These are phyloP conservation scores for Sarocladium oryzae DNA, from an alignment of 2,329 filamentous ascomycete genomes.

Conservation along the genomic window DNA sequence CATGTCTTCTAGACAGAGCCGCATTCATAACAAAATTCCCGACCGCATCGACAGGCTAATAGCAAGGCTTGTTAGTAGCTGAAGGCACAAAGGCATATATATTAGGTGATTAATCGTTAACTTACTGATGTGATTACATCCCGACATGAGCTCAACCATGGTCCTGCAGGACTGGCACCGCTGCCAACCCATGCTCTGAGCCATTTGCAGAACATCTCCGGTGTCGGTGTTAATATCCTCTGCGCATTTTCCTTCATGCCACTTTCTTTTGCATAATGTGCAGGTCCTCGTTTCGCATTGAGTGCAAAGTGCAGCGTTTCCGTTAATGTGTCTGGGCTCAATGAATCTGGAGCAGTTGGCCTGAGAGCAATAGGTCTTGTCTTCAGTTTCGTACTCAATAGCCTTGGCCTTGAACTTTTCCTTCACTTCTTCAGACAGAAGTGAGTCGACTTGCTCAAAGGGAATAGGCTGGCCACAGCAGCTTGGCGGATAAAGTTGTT, in stretches of 20 bases:
- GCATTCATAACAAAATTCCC: too few species aligned
- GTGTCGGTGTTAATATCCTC: conserved; percentile 32
- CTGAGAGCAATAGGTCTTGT: conserved; percentile 45
- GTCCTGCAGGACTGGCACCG: conserved; percentile 36
- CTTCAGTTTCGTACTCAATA: conserved; percentile 38
- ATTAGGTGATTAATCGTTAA: conserved; percentile 12
- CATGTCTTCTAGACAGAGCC: too few species aligned
- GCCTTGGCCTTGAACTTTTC: conserved; percentile 36
- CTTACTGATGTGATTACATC: conserved; percentile 53
- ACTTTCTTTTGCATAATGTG: conserved; percentile 36
- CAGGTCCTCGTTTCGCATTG: conserved; percentile 41
- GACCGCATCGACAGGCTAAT: not conserved
- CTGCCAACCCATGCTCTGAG: conserved; percentile 39
- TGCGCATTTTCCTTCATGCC: conserved; percentile 41
- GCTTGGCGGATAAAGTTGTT: conserved; percentile 45
- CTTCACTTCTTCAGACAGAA: conserved; percentile 29
- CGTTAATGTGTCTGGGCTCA: conserved; percentile 19
- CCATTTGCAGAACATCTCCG: conserved; percentile 32
- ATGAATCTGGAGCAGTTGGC: conserved; percentile 42
- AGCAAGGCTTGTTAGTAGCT: too few species aligned
- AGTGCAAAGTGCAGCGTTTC: conserved; percentile 32
- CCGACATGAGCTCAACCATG: conserved; percentile 39
- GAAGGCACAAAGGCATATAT: too few species aligned
- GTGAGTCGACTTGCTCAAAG: conserved; percentile 20
- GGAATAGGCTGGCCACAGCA: conserved; percentile 42